These are phyloP conservation scores for Hanseniaspora mollemarum DNA, from an alignment of 805 yeast genomes.

Conservation along the genomic window DNA sequence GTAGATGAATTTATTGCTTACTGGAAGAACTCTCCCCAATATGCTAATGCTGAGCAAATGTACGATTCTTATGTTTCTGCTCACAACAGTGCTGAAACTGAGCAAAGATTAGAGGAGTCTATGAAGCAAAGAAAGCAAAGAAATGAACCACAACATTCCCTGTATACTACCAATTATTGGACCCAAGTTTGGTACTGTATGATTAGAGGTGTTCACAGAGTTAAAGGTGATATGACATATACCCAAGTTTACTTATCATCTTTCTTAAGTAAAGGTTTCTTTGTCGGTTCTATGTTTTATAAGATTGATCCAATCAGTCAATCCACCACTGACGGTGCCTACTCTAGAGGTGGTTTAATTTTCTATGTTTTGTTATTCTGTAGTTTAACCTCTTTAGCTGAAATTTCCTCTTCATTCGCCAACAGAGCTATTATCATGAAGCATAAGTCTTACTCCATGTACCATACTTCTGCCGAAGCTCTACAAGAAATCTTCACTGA, in stretches of 20 bases:
- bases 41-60: constrained; percentile 30
- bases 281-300: constrained; percentile 51
- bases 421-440: constrained; percentile 54
- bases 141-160: constrained; percentile 33
- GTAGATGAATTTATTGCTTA: constrained; percentile 48
- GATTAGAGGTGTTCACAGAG: constrained; percentile 44
- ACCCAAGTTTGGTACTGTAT: constrained; percentile 43
- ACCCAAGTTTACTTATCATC: constrained; percentile 42
- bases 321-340: constrained; percentile 43
- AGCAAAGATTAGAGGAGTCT: constrained; percentile 33
- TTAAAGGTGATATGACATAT: constrained; percentile 46
- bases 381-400: constrained; percentile 51
- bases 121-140: constrained; percentile 35
- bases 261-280: constrained; percentile 44
- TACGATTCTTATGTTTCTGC: constrained; percentile 35
- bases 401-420: constrained; percentile 47
- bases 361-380: constrained; percentile 51
- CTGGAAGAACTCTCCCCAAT: constrained; percentile 50
- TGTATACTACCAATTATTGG: constrained; percentile 36
- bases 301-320: constrained; percentile 33
- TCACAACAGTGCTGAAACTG: constrained; percentile 35
- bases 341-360: constrained; percentile 52
- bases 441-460: constrained; percentile 52
- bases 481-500: constrained; percentile 46
- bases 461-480: constrained; percentile 55